Evolutionary conservation across 2,329 filamentous ascomycete genomes (phyloP).

Genomic region (Aspergillus sp.): DNA sequence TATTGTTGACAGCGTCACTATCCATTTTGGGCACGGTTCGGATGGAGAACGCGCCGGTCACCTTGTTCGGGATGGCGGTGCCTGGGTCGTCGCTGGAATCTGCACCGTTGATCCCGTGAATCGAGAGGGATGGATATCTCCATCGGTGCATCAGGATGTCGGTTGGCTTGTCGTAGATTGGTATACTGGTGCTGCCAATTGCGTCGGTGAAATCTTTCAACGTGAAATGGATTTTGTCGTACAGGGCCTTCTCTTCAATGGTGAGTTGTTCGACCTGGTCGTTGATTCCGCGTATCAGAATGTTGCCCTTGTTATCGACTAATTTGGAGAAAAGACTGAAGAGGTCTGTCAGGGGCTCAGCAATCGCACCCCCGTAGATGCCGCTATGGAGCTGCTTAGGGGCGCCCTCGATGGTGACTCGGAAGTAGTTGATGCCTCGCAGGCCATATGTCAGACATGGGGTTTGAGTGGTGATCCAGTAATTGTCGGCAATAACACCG

Average conservation of each 20-base stretch:
- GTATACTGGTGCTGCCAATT: neutral
- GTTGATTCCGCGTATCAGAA: conserved; percentile 74
- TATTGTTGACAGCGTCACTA: neutral
- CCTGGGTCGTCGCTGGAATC: neutral
- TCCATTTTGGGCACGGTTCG: conserved; percentile 4
- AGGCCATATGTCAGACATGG: conserved; percentile 87
- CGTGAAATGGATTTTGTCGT: conserved; percentile 76
- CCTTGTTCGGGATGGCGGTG: conserved; percentile 1
- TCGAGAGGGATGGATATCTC: conserved; percentile 4
- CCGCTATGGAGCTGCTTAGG: conserved; percentile 82
- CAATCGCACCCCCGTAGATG: conserved; percentile 80
- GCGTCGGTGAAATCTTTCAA: conserved; percentile 49
- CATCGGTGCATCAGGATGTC: conserved; percentile 5
- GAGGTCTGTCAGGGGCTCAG: conserved; percentile 90
- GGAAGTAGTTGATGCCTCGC: conserved; percentile 87
- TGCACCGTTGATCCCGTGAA: conserved; percentile 4
- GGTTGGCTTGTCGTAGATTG: conserved; percentile 1
- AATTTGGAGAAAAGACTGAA: conserved; percentile 68
- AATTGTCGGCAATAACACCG: conserved; percentile 93
- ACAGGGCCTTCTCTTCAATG: conserved; percentile 69
- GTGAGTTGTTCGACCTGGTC: conserved; percentile 78
- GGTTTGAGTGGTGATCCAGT: conserved; percentile 91
- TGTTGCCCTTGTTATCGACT: conserved; percentile 77
- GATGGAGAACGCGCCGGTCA: conserved; percentile 3
- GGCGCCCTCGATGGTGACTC: conserved; percentile 73